Evolutionary conservation across 129 eudicot species (phyloP).

Genomic region (Deinandra increscens): DNA sequence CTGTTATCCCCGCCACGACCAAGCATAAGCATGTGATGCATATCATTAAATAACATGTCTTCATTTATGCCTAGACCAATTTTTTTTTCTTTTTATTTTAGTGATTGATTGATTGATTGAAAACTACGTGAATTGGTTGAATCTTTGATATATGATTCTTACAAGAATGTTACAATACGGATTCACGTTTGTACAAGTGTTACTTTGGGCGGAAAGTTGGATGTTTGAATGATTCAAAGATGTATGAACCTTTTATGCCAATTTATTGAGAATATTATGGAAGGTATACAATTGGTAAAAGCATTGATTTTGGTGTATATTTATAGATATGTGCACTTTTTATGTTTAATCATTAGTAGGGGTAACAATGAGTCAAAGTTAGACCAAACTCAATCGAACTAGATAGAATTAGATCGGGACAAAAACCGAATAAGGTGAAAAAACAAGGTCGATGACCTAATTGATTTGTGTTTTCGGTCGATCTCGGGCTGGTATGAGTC

Average conservation of each 20-base stretch:
- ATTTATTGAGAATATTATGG: background rate
- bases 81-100: too few relatives aligned
- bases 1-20: conserved; percentile 37
- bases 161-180: background rate
- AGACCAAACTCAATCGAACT: too few relatives aligned
- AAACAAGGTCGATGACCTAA: too few relatives aligned
- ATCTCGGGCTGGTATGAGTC: too few relatives aligned
- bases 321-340: background rate
- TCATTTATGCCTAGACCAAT: background rate
- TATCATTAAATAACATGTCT: conserved; percentile 60
- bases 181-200: background rate
- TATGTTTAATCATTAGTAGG: too few relatives aligned
- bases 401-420: too few relatives aligned
- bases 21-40: conserved; percentile 53
- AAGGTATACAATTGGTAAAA: background rate
- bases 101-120: background rate
- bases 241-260: too few relatives aligned
- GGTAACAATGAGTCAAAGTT: too few relatives aligned
- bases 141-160: background rate
- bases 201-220: conserved; percentile 7
- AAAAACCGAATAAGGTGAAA: too few relatives aligned
- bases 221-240: background rate
- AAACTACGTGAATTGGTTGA: background rate
- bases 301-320: background rate
- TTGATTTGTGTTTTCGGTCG: too few relatives aligned